Base-by-base conservation (phyloP, 495 filamentous ascomycete species). In the Aspergillus heteromorphus region DNA sequence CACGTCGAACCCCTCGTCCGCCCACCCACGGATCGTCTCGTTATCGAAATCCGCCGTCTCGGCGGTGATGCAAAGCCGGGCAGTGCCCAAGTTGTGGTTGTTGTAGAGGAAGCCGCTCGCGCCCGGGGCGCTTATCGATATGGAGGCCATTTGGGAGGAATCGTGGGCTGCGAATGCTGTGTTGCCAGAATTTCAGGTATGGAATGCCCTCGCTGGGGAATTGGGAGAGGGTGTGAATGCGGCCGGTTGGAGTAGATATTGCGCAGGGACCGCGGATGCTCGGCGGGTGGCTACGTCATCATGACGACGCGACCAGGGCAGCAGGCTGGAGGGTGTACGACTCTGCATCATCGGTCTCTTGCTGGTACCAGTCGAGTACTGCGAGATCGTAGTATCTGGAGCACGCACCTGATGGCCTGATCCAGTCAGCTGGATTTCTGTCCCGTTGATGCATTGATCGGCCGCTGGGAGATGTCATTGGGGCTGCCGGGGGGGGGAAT, bases 1-100 rank as follows among this genome's bases (percentile, higher is more conserved):
- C 2, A 85, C 82, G 27, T 80, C 67, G 65, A 88, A 89, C 13
- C 85, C 86, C 58, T 90, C 86, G 49, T 80, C 79, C 23, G 73
- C 72, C 86, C 85, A 88, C 23, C 76, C 73, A 16, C 73, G 69
- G 25, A 86, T 53, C 0, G 77, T 81, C 5, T 78, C 64, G 6
- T 65, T 50, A 60, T 88, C 85, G 57, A 87, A 88, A 3, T 85
- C 83, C 0, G 72, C 68, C 11, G 69, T 71, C 58, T 88, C 84
- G 6, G 85, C 75, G 0, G 85, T 84, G 40, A 89, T 68, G 59
- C 83, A 83, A n/a, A 89, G 61, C 14, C 75, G 74, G 4, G 81
- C 80, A n/a, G 77, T 73, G 21, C 69, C 65, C 19, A 65, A 54
- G 43, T 59, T 59, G n/a, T 67, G 68, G 38, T 68, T 69, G 34